Evolutionary conservation across 192 early-diverging fungal genomes (phyloP), one percentile per base, ranked within the genome.

Genomic region (Podochytrium sp.): DNA sequence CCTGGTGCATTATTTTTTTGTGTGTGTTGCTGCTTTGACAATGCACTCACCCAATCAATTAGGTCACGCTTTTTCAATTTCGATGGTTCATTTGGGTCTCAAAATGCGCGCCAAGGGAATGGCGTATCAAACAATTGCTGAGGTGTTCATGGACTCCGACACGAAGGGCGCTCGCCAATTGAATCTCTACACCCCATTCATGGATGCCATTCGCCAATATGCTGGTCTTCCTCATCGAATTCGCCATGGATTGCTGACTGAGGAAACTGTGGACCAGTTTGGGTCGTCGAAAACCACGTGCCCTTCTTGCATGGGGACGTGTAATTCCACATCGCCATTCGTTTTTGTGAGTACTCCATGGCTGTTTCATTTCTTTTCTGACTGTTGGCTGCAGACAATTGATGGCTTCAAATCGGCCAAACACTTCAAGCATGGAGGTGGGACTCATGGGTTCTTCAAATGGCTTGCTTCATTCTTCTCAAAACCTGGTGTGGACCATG

Each of bases 391-490:
- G 27, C 16, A 61, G 59, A 33, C 30, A 18, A 29, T 61, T 7
- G 59, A 61, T 33, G 59, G 59, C 6, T 61, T 61, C 25, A 14
- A 61, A 35, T 61, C 59, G 38, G 59, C 59, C 1, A 61, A 39
- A 30, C 33, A 10, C 16, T 32, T 37, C 20, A 39, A 61, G 38
- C 20, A 61, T 61, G 59, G 59, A 18, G 59, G 59, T 2, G 59
- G 59, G n/a, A 61, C 14, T 61, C 59, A 61, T 10, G 38, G 59
- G 10, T 0, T 10, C 59, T 61, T 38, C 34, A 33, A 39, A 10
- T 61, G n/a, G 18, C 14, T 35, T 16, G 0, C 14, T 30, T 14
- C 30, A 37, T 61, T 16, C 1, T 61, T 33, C 33, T 30, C 4
- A 33, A 2, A 61, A 33, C 29, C 59, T 37, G 34, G n/a, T 37